phyloP scores from a whole-genome alignment of 1,284 basidiomycete species.

The Ceratobasidium sp. region DNA sequence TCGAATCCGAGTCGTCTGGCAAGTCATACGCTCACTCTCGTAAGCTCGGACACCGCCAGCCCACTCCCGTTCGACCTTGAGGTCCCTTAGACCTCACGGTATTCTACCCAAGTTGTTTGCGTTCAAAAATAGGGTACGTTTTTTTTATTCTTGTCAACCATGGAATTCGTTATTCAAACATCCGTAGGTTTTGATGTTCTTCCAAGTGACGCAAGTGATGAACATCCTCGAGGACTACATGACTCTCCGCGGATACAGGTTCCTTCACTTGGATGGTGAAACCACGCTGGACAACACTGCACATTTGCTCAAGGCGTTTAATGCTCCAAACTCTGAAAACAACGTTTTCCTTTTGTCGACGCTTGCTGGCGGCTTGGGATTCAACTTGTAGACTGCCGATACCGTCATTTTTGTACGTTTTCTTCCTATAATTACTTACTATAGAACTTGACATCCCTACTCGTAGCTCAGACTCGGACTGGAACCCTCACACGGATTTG shows the following conservation, averaged over 20 bases:
- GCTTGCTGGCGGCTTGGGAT: slow-evolving; percentile 95
- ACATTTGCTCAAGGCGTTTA: slow-evolving; percentile 89
- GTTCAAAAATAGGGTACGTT: slow-evolving; percentile 87
- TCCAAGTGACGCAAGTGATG: slow-evolving; percentile 99
- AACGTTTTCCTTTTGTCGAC: slow-evolving; percentile 98
- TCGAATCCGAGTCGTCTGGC: no score
- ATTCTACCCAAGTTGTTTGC: slow-evolving; percentile 94
- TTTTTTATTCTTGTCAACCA: slow-evolving; percentile 67
- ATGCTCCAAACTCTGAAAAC: slow-evolving; percentile 89
- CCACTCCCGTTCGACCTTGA: no score
- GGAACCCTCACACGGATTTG: slow-evolving; percentile 97
- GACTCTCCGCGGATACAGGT: slow-evolving; percentile 87
- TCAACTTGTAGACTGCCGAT: slow-evolving; percentile 98
- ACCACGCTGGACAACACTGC: slow-evolving; percentile 99
- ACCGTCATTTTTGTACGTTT: slow-evolving; percentile 95
- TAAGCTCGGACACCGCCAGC: no score
- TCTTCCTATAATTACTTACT: slow-evolving; percentile 50
- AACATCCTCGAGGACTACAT: slow-evolving; percentile 99
- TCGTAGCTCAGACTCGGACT: slow-evolving; percentile 84
- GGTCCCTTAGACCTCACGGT: slow-evolving; percentile 62
- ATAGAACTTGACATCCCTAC: slow-evolving; percentile 1
- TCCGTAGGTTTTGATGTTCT: slow-evolving; percentile 92
- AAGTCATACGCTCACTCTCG: no score
- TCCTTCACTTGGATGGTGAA: slow-evolving; percentile 95
- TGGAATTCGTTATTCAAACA: slow-evolving; percentile 6